phyloP scores from a whole-genome alignment of 202 grass and related monocot species.

The Zoysia matrella region DNA sequence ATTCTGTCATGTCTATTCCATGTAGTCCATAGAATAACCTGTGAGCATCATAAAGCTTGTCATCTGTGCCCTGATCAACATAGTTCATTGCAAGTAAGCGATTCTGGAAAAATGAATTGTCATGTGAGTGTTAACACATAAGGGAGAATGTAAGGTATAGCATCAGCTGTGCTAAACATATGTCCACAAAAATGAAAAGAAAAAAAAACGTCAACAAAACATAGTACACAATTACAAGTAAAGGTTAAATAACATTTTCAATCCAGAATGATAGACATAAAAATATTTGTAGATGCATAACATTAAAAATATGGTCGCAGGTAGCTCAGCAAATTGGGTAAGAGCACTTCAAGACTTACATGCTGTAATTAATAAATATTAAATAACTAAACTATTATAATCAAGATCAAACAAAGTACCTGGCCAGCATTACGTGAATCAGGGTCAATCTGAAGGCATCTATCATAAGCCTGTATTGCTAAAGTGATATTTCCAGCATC shows the following conservation, averaged over 20 bases:
- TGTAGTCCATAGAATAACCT: conserved; percentile 50
- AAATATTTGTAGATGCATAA: conserved; percentile 7
- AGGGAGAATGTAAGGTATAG: background rate
- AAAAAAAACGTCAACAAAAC: background rate
- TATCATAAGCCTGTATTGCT: conserved; percentile 93
- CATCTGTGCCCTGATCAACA: conserved; percentile 83
- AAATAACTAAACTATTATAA: conserved; percentile 18
- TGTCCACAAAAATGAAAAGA: background rate
- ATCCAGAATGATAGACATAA: background rate
- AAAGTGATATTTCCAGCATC: conserved; percentile 89
- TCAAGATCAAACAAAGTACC: conserved; percentile 54
- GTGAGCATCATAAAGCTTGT: conserved; percentile 96
- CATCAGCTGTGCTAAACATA: background rate
- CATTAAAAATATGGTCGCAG: background rate
- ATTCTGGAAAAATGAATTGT: conserved; percentile 70
- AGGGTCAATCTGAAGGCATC: conserved; percentile 93
- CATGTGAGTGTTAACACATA: conserved; percentile 31
- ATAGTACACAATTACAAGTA: conserved; percentile 11
- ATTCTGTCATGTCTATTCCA: conserved; percentile 4
- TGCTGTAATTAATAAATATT: conserved; percentile 18
- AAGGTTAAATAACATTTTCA: conserved; percentile 17
- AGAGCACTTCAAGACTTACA: conserved; percentile 6
- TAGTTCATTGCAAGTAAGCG: conserved; percentile 99
- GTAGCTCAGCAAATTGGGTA: conserved; percentile 7
- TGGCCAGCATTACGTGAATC: conserved; percentile 99